Evolutionary conservation across 768 basidiomycete genomes (phyloP).

Genomic region (Mycena pura): DNA sequence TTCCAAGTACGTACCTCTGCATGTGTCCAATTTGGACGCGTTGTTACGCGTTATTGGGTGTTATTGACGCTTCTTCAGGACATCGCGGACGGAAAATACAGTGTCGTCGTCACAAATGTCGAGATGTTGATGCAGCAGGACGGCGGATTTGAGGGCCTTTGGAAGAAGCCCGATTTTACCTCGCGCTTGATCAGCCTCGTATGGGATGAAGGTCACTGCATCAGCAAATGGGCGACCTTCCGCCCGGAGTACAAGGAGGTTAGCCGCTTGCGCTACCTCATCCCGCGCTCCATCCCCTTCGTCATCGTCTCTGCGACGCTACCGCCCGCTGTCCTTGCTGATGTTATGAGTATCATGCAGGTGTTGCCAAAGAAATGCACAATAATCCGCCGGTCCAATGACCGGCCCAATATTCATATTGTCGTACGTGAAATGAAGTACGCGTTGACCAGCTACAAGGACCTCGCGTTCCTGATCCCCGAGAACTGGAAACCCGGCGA

Average conservation of each 20-base stretch:
- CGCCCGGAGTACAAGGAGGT: slow-evolving; percentile 40
- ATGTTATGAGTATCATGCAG: slow-evolving; percentile 31
- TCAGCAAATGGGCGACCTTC: slow-evolving; percentile 46
- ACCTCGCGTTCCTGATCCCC: slow-evolving; percentile 27
- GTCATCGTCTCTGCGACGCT: slow-evolving; percentile 43
- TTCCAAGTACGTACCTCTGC: slow-evolving; percentile 23
- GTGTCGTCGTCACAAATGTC: slow-evolving; percentile 36
- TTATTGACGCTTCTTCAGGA: slow-evolving; percentile 21
- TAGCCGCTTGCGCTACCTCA: slow-evolving; percentile 32
- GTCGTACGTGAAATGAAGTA: slow-evolving; percentile 24
- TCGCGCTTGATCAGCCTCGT: slow-evolving; percentile 34
- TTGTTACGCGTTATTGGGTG: not conserved
- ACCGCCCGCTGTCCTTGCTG: slow-evolving; percentile 29
- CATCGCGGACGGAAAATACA: slow-evolving; percentile 32
- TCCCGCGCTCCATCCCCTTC: slow-evolving; percentile 37
- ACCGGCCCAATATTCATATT: slow-evolving; percentile 28
- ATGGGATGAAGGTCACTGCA: slow-evolving; percentile 49
- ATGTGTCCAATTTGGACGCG: not conserved
- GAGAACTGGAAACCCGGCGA: slow-evolving; percentile 7
- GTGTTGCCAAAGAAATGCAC: slow-evolving; percentile 20
- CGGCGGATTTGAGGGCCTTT: slow-evolving; percentile 27
- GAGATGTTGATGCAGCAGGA: slow-evolving; percentile 31
- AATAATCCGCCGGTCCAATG: slow-evolving; percentile 18
- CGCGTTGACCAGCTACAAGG: slow-evolving; percentile 17
- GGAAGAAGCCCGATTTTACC: slow-evolving; percentile 29